A percentile compares a stretch with the other conserved stretches of the same genome.
These are phyloP conservation scores for Rosa rugosa DNA, from an alignment of 306 rosid species.

Conservation along the genomic window DNA sequence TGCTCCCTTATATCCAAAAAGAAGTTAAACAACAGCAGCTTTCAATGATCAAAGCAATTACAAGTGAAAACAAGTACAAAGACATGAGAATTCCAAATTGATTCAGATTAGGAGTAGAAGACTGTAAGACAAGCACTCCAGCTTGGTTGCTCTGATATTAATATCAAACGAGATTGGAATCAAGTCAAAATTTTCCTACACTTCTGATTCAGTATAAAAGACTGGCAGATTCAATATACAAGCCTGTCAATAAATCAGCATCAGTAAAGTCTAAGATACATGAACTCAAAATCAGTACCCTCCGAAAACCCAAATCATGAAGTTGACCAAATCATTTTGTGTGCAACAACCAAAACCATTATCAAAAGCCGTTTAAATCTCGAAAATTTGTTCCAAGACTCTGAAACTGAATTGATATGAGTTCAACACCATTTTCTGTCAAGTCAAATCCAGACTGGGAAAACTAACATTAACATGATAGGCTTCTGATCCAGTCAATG, in stretches of 20 bases:
- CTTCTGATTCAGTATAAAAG: not conserved
- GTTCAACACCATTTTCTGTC: not conserved
- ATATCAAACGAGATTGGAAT: not conserved
- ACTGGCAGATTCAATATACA: conserved; percentile 9
- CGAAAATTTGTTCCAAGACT: not conserved
- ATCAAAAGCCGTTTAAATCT: not conserved
- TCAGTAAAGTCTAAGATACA: not conserved
- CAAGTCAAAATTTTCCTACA: not conserved
- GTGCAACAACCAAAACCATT: not conserved
- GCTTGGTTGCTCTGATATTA: not conserved
- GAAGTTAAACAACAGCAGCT: not conserved
- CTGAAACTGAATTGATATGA: not conserved
- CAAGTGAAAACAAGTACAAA: not conserved
- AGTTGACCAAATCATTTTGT: conserved; percentile 3
- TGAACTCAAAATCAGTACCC: not conserved
- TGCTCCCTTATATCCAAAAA: not conserved
- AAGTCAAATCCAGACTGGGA: conserved; percentile 14
- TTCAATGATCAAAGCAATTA: not conserved
- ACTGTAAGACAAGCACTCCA: not conserved
- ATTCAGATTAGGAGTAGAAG: not conserved
- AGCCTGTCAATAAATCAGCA: not conserved
- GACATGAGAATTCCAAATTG: not conserved
- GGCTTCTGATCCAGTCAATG: conserved; percentile 4
- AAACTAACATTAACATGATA: not conserved
- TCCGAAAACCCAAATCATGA: not conserved